A percentile compares a stretch with the other conserved stretches of the same genome.
Conservation (phyloP, 1,139 yeast genomes). For the Suhomyces bolitotheri region DNA sequence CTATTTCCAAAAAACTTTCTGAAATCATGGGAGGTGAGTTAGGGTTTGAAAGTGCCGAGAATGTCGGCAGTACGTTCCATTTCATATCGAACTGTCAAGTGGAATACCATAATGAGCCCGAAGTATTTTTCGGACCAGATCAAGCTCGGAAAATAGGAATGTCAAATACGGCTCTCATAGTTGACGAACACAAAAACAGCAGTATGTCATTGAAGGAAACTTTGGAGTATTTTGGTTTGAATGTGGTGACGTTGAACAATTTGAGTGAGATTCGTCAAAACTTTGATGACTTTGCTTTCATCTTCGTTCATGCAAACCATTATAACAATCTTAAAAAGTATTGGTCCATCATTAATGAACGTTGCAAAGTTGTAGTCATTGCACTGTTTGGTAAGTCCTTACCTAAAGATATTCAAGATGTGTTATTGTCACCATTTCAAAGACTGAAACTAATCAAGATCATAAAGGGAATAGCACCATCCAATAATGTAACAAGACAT, state of each 20-base stretch:
- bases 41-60: conserved; percentile 52
- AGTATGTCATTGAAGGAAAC: conserved; percentile 33
- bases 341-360: conserved; percentile 10
- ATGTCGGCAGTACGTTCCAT: conserved; percentile 53
- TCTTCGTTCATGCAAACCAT: conserved; percentile 25
- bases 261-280: conserved; percentile 10
- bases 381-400: conserved; percentile 34
- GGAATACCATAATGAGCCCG: conserved; percentile 20
- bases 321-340: conserved; percentile 17
- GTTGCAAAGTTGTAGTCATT: conserved; percentile 22
- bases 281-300: conserved; percentile 14
- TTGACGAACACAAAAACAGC: conserved; percentile 35
- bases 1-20: conserved; percentile 57
- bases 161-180: conserved; percentile 31
- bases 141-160: conserved; percentile 12
- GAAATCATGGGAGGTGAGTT: conserved; percentile 61
- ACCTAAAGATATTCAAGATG: conserved; percentile 25
- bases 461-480: conserved; percentile 10
- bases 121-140: conserved; percentile 21
- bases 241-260: conserved; percentile 21
- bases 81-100: conserved; percentile 39
- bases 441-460: conserved; percentile 27
- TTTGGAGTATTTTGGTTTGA: conserved; percentile 35
- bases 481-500: neutral
- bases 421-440: conserved; percentile 39